Evolutionary conservation across 2,329 filamentous ascomycete genomes (phyloP), one percentile per base, ranked within the genome.

Genomic region (Xylariaceae sp.): DNA sequence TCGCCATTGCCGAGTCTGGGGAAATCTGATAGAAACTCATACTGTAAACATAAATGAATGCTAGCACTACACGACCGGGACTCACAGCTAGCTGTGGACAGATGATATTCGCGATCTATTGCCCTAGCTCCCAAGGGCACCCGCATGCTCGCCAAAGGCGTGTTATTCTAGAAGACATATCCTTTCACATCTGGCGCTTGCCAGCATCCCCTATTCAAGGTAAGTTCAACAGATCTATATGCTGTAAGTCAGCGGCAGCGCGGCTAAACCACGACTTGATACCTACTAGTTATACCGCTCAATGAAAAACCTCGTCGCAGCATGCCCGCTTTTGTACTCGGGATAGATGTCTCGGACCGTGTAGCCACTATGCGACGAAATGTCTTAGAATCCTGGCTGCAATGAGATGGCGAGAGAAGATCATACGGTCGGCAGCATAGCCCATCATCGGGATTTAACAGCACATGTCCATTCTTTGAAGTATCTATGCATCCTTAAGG

Each of bases 301-400:
- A 37, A 37, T 37, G 12, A 12, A 16, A 12, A 14, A 16, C 32
- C 14, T 51, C 53, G 57, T 56, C 56, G 53, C 43, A 32, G 20
- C 23, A 20, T 54, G 37, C 23, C 43, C 53, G 48, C 53, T 52
- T 40, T 57, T 57, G 59, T 59, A 48, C 40, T 37, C 43, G 50
- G 40, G 48, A 16, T 53, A 54, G 32, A 3, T 59, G 60, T 60
- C 54, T 62, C 53, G 50, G 49, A 55, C 54, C 47, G 40, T 53
- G 41, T 56, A 52, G 54, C 48, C 42, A 60, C 57, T 49, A 60
- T 62, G 43, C 48, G 60, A 62, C 51, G 54, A 44, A 57, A 60
- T 60, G 54, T 62, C 60, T 62, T 50, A 57, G 57, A 47, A 57
- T 53, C 44, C 40, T 48, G 44, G 14, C 42, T 7, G 21, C 29